A percentile compares a stretch with the other conserved stretches of the same genome.
phyloP scores from a whole-genome alignment of 495 filamentous ascomycete species.

The Amorphotheca resinae region DNA sequence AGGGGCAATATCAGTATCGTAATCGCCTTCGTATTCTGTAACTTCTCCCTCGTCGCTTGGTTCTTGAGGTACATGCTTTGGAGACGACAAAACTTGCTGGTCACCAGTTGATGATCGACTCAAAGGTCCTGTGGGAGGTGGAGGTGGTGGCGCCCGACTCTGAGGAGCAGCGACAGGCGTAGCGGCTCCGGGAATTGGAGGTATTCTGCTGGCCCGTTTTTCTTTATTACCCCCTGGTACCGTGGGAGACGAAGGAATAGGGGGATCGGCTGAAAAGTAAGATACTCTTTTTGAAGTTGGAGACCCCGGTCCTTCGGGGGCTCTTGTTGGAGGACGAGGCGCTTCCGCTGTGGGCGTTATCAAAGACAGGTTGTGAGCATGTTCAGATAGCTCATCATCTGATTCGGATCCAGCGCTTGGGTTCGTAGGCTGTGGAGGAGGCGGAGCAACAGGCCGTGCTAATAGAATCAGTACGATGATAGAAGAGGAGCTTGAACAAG shows the following conservation, averaged over 20 bases:
- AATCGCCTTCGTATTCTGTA: constrained; percentile 95
- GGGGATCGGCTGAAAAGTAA: constrained; percentile 28
- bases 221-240: constrained; percentile 30
- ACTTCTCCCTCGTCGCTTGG: constrained; percentile 61
- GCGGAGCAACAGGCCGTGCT: constrained; percentile 44
- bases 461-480: constrained; percentile 22
- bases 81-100: constrained; percentile 27
- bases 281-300: constrained; percentile 41
- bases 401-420: constrained; percentile 76
- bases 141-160: constrained; percentile 54
- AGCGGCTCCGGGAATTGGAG: constrained; percentile 33
- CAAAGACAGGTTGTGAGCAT: constrained; percentile 27
- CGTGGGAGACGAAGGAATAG: constrained; percentile 37
- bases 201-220: constrained; percentile 40
- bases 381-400: constrained; percentile 82
- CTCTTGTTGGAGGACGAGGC: constrained; percentile 31
- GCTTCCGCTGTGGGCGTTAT: constrained; percentile 29
- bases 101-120: constrained; percentile 52
- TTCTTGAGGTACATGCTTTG: constrained; percentile 32
- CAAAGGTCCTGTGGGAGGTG: constrained; percentile 46
- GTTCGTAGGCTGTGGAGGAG: constrained; percentile 33
- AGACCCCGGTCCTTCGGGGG: constrained; percentile 39
- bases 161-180: constrained; percentile 42
- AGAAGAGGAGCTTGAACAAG: constrained; percentile 1
- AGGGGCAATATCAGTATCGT: constrained; percentile 93